Conservation (phyloP, 2,329 filamentous ascomycete genomes). For the Neofusicoccum ribis region DNA sequence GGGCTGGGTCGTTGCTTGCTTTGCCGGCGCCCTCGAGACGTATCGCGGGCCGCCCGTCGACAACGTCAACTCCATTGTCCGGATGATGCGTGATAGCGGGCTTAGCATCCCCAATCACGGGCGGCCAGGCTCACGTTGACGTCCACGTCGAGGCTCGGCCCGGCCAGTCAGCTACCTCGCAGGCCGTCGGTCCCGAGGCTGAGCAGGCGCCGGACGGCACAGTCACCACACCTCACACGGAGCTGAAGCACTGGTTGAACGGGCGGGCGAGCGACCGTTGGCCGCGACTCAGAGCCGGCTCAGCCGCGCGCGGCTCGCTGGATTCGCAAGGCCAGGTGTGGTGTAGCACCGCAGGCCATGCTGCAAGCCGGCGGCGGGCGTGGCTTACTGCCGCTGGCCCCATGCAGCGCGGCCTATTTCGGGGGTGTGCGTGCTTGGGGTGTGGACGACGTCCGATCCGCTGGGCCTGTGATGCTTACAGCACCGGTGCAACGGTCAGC, state of each 20-base stretch:
- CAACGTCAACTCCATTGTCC: not conserved
- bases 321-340: not conserved
- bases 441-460: not conserved
- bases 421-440: not conserved
- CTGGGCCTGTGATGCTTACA: conserved; percentile 11
- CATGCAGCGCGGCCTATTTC: conserved; percentile 6
- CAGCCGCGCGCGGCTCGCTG: conserved; percentile 11
- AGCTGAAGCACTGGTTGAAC: not conserved
- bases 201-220: not conserved
- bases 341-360: not conserved
- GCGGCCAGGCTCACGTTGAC: not conserved
- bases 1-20: not conserved
- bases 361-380: not conserved
- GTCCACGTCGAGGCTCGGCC: conserved; percentile 9
- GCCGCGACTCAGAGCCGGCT: not conserved
- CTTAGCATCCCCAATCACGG: not conserved
- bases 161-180: conserved; percentile 4
- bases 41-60: not conserved
- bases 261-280: not conserved
- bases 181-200: not conserved
- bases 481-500: conserved; percentile 11
- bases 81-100: not conserved
- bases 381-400: not conserved
- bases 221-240: not conserved
- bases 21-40: not conserved